phyloP scores from a whole-genome alignment of 257 asterid genomes.

The Avicennia marina region DNA sequence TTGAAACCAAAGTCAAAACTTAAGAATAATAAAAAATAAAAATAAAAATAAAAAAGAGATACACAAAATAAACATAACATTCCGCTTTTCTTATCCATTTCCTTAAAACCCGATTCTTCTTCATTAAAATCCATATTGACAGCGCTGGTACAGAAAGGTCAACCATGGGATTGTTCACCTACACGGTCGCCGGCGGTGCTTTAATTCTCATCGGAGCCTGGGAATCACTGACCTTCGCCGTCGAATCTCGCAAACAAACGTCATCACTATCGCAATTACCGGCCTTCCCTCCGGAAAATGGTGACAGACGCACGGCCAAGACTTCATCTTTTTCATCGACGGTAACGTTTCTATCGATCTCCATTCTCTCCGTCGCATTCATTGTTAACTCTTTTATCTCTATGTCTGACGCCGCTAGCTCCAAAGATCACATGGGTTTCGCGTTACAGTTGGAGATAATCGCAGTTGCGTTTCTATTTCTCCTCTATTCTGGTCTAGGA shows the following conservation, averaged over 20 bases:
- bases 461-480: slow-evolving; percentile 49
- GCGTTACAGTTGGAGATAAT: slow-evolving; percentile 73
- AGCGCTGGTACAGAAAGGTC: background rate
- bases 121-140: background rate
- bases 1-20: too few species aligned
- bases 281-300: slow-evolving; percentile 13
- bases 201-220: slow-evolving; percentile 66
- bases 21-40: too few species aligned
- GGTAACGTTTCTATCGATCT: slow-evolving; percentile 50
- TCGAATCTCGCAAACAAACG: slow-evolving; percentile 19
- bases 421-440: slow-evolving; percentile 54
- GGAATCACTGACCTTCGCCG: slow-evolving; percentile 50
- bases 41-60: too few species aligned
- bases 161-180: slow-evolving; percentile 70
- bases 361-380: slow-evolving; percentile 47
- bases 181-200: slow-evolving; percentile 70
- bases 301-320: slow-evolving; percentile 8
- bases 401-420: slow-evolving; percentile 51
- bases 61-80: too few species aligned
- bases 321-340: slow-evolving; percentile 34
- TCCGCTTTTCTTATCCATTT: background rate
- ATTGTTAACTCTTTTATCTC: slow-evolving; percentile 61
- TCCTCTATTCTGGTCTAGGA: slow-evolving; percentile 62
- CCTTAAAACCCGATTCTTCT: background rate
- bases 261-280: slow-evolving; percentile 28